Evolutionary conservation across 345 rosid genomes (phyloP).

Genomic region (Clarkia xantiana): DNA sequence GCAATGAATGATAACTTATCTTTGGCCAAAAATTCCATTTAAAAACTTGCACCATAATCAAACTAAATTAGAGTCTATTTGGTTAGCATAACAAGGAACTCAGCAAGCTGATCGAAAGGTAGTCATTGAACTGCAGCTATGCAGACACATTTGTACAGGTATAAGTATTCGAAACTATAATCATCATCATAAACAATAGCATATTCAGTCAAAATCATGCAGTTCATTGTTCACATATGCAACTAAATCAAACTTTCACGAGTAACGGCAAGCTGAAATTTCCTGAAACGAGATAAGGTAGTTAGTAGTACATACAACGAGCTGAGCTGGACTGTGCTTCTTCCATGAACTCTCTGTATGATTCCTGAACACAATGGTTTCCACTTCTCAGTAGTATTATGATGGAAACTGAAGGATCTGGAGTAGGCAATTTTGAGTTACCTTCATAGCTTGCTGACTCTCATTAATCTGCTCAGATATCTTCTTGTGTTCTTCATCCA

Average conservation of each 20-base stretch:
- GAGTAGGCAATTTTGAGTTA: constrained; percentile 1
- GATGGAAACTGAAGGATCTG: background rate
- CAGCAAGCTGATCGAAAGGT: too few relatives aligned
- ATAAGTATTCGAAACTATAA: background rate
- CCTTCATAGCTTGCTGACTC: constrained; percentile 33
- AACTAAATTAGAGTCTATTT: too few relatives aligned
- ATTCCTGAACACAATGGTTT: constrained; percentile 15
- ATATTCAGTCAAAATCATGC: too few relatives aligned
- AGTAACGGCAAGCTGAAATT: background rate
- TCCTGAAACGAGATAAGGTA: background rate
- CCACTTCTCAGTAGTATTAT: background rate
- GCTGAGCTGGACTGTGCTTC: constrained; percentile 30
- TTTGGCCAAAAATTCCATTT: background rate
- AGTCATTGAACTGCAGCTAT: too few relatives aligned
- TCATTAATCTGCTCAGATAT: constrained; percentile 24
- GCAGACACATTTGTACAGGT: too few relatives aligned
- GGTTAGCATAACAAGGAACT: too few relatives aligned
- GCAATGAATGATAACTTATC: background rate
- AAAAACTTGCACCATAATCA: too few relatives aligned
- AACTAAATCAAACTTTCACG: too few relatives aligned
- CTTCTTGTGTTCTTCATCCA: constrained; percentile 36
- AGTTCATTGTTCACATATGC: too few relatives aligned
- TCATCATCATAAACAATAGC: background rate
- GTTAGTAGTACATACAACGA: constrained; percentile 14
- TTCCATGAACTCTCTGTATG: constrained; percentile 29